Evolutionary conservation across 305 asterid genomes (phyloP), one percentile per base, ranked within the genome.

Genomic region (Ruellia speciosa): DNA sequence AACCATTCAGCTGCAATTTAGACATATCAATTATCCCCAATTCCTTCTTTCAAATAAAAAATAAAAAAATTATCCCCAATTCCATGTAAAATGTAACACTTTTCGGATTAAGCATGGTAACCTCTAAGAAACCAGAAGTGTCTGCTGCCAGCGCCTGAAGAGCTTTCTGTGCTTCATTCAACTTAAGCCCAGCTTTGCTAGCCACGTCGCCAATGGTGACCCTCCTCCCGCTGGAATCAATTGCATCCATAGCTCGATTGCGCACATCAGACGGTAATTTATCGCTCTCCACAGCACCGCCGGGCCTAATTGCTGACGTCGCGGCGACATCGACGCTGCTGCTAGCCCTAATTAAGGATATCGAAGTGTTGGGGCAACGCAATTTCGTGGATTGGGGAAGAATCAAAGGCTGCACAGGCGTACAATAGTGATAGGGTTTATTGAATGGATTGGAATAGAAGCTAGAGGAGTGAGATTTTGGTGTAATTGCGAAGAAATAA

Each of bases 81-180:
- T 16, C 50, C 50, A 41, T 49, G 49, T 20, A 20, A 53, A 67
- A 41, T 49, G 43, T 20, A 20, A 53, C 66, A 57, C 50, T 51
- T 58, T 49, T 16, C 18, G 18, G 20, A 47, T 13, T 52, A 49
- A 18, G 5, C 4, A 55, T n/a, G 58, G 66, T 16, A 9, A 83
- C 99, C 96, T 92, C 99, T 65, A 92, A 78, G 78, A 86, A 92
- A 66, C 97, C 99, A 67, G 68, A 74, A 59, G 96, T 74, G 63
- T 92, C 99, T 15, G 97, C 84, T 51, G 99, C 99, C 31, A 92
- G 90, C 51, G 99, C 97, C 70, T 92, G 99, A 49, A 92, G 86
- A 68, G 97, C 90, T 71, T 74, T 87, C 66, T 92, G 99, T 61
- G 97, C 90, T 75, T 84, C 83, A 75, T 75, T 70, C 79, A 92